Conservation (phyloP, 2,329 filamentous ascomycete genomes). For the Exophiala sp. region DNA sequence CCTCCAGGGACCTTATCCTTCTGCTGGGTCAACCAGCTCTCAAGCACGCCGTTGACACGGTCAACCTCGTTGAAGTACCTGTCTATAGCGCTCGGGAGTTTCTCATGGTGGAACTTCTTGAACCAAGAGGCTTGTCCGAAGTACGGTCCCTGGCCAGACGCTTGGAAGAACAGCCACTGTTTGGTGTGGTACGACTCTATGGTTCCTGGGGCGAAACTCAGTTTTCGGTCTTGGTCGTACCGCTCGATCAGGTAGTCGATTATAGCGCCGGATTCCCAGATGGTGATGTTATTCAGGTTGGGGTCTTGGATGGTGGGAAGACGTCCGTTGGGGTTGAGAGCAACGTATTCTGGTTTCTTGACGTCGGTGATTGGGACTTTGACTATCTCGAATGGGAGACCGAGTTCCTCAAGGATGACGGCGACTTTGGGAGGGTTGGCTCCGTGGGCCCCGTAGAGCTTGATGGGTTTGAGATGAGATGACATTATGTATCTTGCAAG, state of each 20-base stretch:
- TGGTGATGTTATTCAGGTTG: constrained; percentile 35
- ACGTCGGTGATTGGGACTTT: constrained; percentile 27
- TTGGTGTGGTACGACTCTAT: constrained; percentile 39
- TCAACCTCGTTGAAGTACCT: constrained; percentile 45
- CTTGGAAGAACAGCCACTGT: constrained; percentile 47
- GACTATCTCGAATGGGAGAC: constrained; percentile 32
- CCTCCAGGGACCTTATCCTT: constrained; percentile 19
- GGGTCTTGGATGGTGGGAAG: constrained; percentile 36
- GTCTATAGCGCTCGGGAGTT: constrained; percentile 41
- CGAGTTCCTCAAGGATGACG: constrained; percentile 33
- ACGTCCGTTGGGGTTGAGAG: constrained; percentile 30
- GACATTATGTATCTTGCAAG: constrained; percentile 9
- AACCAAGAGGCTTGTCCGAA: constrained; percentile 49
- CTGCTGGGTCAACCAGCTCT: constrained; percentile 35
- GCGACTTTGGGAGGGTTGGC: constrained; percentile 30
- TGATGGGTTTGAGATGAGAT: constrained; percentile 21
- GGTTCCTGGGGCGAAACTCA: constrained; percentile 34
- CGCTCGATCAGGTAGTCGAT: constrained; percentile 43
- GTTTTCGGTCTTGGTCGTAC: constrained; percentile 41
- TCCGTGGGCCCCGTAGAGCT: constrained; percentile 12
- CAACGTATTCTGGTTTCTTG: constrained; percentile 24
- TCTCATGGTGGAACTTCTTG: constrained; percentile 40
- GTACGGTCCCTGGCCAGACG: constrained; percentile 48
- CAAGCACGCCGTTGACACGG: constrained; percentile 45
- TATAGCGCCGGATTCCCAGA: constrained; percentile 47